Base-by-base conservation (phyloP, 2,329 filamentous ascomycete genomes). In the Aspergillus sp. region DNA sequence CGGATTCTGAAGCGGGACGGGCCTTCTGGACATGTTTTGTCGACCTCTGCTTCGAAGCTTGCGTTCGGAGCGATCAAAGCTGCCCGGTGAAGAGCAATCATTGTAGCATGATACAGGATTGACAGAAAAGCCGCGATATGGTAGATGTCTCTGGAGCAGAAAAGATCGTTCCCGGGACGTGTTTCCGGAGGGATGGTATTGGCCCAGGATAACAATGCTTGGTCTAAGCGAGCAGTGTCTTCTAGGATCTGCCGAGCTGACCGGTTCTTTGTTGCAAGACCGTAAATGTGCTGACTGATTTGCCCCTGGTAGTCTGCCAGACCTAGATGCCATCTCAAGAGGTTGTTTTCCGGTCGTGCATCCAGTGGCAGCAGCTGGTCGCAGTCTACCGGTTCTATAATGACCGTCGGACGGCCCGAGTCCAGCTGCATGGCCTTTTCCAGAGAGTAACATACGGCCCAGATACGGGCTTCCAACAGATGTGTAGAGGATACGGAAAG, bases 281-380 rank as follows among this genome's bases (percentile, higher is more conserved):
- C 56, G 36, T 58, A 58, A 3, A 58, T 40, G 26, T 58, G 56
- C 3, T 54, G 44, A 19, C 56, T 56, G 38, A 58, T 58, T 19
- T 32, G 53, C 5, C 54, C 51, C 42, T 56, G 54, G n/a, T 54
- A 58, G 9, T 43, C 20, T 0, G 51, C 53, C 0, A 58, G 45
- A 6, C 45, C 53, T 4, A 58, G 35, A 16, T 56, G 54, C 56
- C 56, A 58, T 0, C 32, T 32, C 9, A 55, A 38, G 14, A 51
- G 53, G 8, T n/a, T 47, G 14, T 36, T 41, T 10, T 45, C 43
- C 13, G n/a, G 11, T 7, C n/a, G 20, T 5, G 45, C 14, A 11
- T 30, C 45, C 14, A 32, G 40, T 9, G 32, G 45, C 10, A n/a
- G 42, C 14, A n/a, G 24, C n/a, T 6, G 20, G 42, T 44, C 24